Percentiles rank a stretch among this genome's conserved stretches.
phyloP scores from a whole-genome alignment of 75 land plant species.

The Isoetes taiwanensis region DNA sequence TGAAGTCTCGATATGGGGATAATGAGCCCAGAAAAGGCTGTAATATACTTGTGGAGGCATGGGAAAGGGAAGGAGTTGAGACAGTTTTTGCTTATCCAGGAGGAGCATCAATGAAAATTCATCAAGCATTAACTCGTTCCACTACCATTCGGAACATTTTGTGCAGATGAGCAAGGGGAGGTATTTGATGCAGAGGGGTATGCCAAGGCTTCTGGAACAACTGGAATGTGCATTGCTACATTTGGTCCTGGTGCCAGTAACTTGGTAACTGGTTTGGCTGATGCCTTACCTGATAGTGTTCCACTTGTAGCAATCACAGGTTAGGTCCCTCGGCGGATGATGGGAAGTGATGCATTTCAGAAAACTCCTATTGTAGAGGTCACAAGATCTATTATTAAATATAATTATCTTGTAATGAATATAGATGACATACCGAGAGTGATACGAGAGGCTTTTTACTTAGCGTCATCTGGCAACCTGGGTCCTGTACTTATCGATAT shows the following conservation, averaged over 20 bases:
- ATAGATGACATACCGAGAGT: conserved; percentile 79
- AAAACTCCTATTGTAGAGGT: conserved; percentile 96
- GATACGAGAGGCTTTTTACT: conserved; percentile 65
- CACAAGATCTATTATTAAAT: conserved; percentile 80
- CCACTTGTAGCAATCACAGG: conserved; percentile 94
- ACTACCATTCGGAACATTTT: conserved; percentile 47
- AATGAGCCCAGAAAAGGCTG: conserved; percentile 74
- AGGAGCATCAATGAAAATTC: conserved; percentile 92
- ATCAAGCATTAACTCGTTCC: conserved; percentile 83
- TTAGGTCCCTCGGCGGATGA: conserved; percentile 87
- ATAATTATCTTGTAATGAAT: conserved; percentile 74
- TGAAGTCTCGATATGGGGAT: conserved; percentile 24
- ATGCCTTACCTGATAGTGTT: conserved; percentile 70
- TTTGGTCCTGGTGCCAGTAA: conserved; percentile 97
- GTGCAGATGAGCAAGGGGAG: conserved; percentile 89
- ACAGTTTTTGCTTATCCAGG: conserved; percentile 88
- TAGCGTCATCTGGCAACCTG: conserved; percentile 73
- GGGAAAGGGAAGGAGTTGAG: conserved; percentile 75
- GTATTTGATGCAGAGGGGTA: conserved; percentile 88
- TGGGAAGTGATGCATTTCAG: conserved; percentile 90
- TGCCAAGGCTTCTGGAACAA: conserved; percentile 60
- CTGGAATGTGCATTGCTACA: conserved; percentile 87
- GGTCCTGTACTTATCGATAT: conserved; percentile 89
- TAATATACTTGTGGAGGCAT: conserved; percentile 81
- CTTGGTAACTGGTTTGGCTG: conserved; percentile 75